Evolutionary conservation across 768 basidiomycete species (phyloP), one percentile per base, ranked within the genome.

Genomic region (Pleurotus platypus): DNA sequence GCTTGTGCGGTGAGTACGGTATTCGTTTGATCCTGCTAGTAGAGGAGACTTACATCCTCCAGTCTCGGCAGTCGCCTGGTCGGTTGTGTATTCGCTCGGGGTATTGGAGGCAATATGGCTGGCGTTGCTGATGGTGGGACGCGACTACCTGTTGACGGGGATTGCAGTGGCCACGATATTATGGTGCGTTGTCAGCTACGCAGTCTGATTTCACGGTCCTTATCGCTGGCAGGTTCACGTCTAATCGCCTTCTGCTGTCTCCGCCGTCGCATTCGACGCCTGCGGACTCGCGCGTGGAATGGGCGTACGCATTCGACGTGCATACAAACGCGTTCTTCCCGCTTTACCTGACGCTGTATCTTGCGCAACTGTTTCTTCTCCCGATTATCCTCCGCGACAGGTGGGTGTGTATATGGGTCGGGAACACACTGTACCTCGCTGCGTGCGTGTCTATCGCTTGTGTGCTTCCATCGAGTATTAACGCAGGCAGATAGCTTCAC

Each of bases 321-420:
- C 94, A 97, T 71, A 95, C 90, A 58, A 98, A 98, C 65, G 89
- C 94, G 2, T 98, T 98, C 78, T 96, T 98, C 72, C 94, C 94
- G 16, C 76, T 94, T 58, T 96, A 91, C 72, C 82, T 97, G 58
- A 88, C 90, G 8, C 82, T 97, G 55, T 97, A 97, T 69, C 76
- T 94, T 58, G 90, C 89, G 0, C 92, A 98, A 67, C 79, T 97
- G 9, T 85, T 95, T 60, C 79, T 98, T 9, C 81, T 92, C 1
- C 89, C 92, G 2, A 79, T 98, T 47, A 78, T 98, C 49, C 81
- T 91, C 39, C 84, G 83, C 65, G 85, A 86, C 63, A 92, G 90
- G 63, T 98, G 95, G 95, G 83, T 95, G n/a, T 96, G 93, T 67
- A 78, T 98, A 39, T 89, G 90, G 77, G 78, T 94, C 20, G 96